These are phyloP conservation scores for Hirsutella minnesotensis DNA, from an alignment of 2,329 filamentous ascomycete genomes.

Conservation along the genomic window DNA sequence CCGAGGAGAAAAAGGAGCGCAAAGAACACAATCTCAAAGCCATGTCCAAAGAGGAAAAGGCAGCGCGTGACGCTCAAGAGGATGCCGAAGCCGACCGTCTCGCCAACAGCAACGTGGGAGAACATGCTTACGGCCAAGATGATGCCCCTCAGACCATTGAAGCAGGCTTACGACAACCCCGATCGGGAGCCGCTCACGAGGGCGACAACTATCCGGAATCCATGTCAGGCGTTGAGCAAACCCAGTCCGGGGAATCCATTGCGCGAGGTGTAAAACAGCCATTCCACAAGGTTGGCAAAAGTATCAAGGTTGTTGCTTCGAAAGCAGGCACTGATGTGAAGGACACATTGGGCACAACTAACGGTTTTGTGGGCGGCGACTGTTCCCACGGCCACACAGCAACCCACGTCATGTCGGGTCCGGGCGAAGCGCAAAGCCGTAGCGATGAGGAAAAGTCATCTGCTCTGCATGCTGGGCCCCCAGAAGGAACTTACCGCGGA, in stretches of 20 bases:
- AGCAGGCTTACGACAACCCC: conserved; percentile 30
- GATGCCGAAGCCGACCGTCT: conserved; percentile 38
- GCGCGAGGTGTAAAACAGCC: conserved; percentile 22
- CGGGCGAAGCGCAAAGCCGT: not conserved
- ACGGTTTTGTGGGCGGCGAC: conserved; percentile 35
- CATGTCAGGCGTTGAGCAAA: conserved; percentile 10
- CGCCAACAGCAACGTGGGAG: conserved; percentile 36
- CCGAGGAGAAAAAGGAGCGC: conserved; percentile 54
- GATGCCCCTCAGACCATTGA: conserved; percentile 40
- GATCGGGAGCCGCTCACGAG: conserved; percentile 5
- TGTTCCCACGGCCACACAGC: not conserved
- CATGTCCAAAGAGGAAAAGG: conserved; percentile 37
- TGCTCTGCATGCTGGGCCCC: conserved; percentile 13
- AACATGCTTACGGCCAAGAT: conserved; percentile 40
- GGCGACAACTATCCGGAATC: not conserved
- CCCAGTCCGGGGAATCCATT: conserved; percentile 14
- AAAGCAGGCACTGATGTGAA: conserved; percentile 40
- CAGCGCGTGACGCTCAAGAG: conserved; percentile 31
- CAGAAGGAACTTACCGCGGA: conserved; percentile 21
- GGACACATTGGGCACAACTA: conserved; percentile 39
- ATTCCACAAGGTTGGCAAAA: conserved; percentile 35
- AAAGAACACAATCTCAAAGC: conserved; percentile 36
- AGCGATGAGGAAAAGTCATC: conserved; percentile 8
- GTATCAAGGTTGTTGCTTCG: conserved; percentile 30
- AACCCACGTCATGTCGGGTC: not conserved